Percentiles rank a stretch among this genome's conserved stretches.
phyloP scores from a whole-genome alignment of 495 filamentous ascomycete species.

The Daldinia loculata region DNA sequence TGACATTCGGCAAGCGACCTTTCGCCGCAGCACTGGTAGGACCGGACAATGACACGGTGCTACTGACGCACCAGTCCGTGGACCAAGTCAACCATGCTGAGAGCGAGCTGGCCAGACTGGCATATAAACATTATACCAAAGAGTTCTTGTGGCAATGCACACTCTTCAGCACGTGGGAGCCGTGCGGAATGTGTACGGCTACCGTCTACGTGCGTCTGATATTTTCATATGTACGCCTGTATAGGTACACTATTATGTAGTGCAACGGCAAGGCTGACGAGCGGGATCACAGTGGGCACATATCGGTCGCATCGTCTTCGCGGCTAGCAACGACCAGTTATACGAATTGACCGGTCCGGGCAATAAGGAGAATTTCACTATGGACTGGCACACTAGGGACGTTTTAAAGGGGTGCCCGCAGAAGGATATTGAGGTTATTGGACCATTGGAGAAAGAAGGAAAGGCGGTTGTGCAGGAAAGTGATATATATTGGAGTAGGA shows the following conservation, averaged over 20 bases:
- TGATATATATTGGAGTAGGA: constrained; percentile 56
- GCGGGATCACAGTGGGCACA: constrained; percentile 61
- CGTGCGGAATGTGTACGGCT: constrained; percentile 62
- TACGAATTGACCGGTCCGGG: constrained; percentile 55
- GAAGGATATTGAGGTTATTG: constrained; percentile 59
- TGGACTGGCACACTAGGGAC: constrained; percentile 60
- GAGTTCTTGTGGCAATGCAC: constrained; percentile 60
- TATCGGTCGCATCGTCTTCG: constrained; percentile 63
- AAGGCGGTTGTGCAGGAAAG: constrained; percentile 55
- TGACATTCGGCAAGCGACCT: constrained; percentile 56
- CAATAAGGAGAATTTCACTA: constrained; percentile 63
- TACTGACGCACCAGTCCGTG: constrained; percentile 59
- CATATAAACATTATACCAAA: constrained; percentile 60
- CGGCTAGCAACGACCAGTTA: constrained; percentile 60
- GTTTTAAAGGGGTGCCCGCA: constrained; percentile 55
- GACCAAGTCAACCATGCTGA: constrained; percentile 67
- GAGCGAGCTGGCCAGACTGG: constrained; percentile 59
- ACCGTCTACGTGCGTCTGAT: constrained; percentile 43
- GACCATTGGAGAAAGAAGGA: constrained; percentile 57
- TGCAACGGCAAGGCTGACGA: constrained; percentile 10
- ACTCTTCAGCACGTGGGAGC: constrained; percentile 64
- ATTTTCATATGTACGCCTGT: background rate
- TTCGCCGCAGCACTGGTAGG: constrained; percentile 60
- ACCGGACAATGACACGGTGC: constrained; percentile 59
- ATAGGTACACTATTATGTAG: background rate